Evolutionary conservation across 495 filamentous ascomycete genomes (phyloP), one percentile per base, ranked within the genome.

Genomic region (Immersiella caudata): DNA sequence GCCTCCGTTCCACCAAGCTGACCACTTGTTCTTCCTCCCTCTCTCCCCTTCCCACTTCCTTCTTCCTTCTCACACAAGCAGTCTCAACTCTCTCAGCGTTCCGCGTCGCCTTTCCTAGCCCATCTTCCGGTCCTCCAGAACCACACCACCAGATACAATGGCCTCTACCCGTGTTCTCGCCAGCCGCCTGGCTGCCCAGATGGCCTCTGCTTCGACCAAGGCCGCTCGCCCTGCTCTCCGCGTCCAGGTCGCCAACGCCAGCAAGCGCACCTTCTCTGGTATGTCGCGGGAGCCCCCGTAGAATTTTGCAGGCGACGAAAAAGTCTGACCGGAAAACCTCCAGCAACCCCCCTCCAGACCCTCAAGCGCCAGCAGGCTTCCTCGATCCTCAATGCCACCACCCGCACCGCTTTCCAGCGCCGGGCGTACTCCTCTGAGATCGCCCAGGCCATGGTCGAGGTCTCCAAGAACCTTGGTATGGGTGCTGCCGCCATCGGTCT

Each of bases 401-500:
- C 83, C 76, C 87, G 88, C 80, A 81, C 85, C 79, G 85, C 84
- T 73, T 88, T 91, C 76, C 81, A 85, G 78, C 84, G 85, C 80
- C 89, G 89, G 75, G 85, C 87, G 73, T 92, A 91, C 89, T 90
- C 88, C 69, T 91, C 89, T 76, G 89, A 92, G 86, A 88, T 92
- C 82, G 89, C 89, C 81, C 80, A 87, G 79, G 91, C 91, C 84
- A 90, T 94, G 87, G 90, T 93, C 74, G 88, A 91, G 83, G 90
- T 91, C 80, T 92, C 90, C 79, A 89, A 93, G 86, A 93, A 93
- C 87, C 79, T 92, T 72, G 91, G 91, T 85, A 92, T 92, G 85
- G 91, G 91, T 82, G 85, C 88, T 66, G 91, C 91, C 67, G 91
- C 92, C 82, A 91, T 95, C 79, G 92, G 92, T 88, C 90, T 95